Evolutionary conservation across 768 basidiomycete genomes (phyloP).

Genomic region (Lactarius psammicola): DNA sequence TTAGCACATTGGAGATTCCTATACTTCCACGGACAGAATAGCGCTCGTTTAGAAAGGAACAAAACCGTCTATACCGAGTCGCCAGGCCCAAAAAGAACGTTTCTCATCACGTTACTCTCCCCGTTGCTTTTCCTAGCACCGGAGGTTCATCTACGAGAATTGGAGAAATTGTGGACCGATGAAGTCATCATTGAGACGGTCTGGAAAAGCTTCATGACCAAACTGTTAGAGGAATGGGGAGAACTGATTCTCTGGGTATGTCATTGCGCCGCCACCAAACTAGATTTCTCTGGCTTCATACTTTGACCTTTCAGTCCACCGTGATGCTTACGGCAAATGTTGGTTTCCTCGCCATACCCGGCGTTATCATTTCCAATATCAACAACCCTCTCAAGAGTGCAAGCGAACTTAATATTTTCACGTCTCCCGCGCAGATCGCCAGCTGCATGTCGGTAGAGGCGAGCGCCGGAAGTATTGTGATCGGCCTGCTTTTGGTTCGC

Average conservation of each 20-base stretch:
- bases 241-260: conserved; percentile 21
- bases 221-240: conserved; percentile 19
- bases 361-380: conserved; percentile 3
- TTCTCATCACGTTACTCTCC: conserved; percentile 21
- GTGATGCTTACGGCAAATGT: conserved; percentile 23
- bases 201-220: conserved; percentile 22
- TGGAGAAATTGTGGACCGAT: conserved; percentile 24
- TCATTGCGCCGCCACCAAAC: not conserved
- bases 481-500: conserved; percentile 20
- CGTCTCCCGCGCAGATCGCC: conserved; percentile 13
- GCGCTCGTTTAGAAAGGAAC: conserved; percentile 19
- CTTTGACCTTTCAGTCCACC: conserved; percentile 5
- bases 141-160: conserved; percentile 24
- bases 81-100: conserved; percentile 3
- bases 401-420: not conserved
- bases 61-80: conserved; percentile 11
- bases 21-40: conserved; percentile 24
- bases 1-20: conserved; percentile 26
- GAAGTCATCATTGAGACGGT: conserved; percentile 13
- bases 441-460: conserved; percentile 20
- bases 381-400: not conserved
- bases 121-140: conserved; percentile 26
- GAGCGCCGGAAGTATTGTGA: conserved; percentile 23
- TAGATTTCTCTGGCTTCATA: not conserved
- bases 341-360: conserved; percentile 22